Evolutionary conservation across 2,329 filamentous ascomycete genomes (phyloP), one percentile per base, ranked within the genome.

Genomic region (Annulohypoxylon truncatum): DNA sequence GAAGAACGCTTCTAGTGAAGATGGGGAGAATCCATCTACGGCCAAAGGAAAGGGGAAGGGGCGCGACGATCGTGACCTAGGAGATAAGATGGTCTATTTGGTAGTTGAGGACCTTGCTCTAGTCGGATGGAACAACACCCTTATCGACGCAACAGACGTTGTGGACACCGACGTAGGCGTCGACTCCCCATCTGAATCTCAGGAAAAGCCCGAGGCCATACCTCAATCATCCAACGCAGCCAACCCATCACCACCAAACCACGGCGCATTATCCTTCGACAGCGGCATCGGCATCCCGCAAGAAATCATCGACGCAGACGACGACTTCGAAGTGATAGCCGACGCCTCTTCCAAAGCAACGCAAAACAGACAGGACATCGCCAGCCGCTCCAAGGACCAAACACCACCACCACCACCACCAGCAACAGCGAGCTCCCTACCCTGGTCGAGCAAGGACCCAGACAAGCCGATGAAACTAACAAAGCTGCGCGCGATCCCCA

Each of bases 391-490:
- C 15, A 50, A 31, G 51, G 44, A 50, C 55, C 58, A 13, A 47
- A 62, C 24, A 54, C 48, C 9, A 67, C n/a, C n/a, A n/a, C n/a
- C n/a, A n/a, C n/a, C n/a, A n/a, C n/a, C n/a, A n/a, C n/a, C n/a
- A n/a, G n/a, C n/a, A n/a, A n/a, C n/a, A n/a, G n/a, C n/a, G n/a
- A n/a, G 52, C 8, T 51, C 61, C 24, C 61, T 64, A 2, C 77
- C 82, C 2, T 80, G 78, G 63, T 77, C 81, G 54, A 81, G 80
- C 76, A 77, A 80, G 54, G 73, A 83, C 53, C 78, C 75, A 0
- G 78, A 78, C 24, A 77, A 75, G 0, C 83, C 85, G 0, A 77
- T 86, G 13, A 87, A 84, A 67, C 82, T 88, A 26, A 87, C 85
- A 0, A 78, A 79, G 2, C 78, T 88, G 10, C 79, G 79, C 48